Evolutionary conservation across 202 grass and related monocot species (phyloP).

Genomic region (Carex sylvatica): DNA sequence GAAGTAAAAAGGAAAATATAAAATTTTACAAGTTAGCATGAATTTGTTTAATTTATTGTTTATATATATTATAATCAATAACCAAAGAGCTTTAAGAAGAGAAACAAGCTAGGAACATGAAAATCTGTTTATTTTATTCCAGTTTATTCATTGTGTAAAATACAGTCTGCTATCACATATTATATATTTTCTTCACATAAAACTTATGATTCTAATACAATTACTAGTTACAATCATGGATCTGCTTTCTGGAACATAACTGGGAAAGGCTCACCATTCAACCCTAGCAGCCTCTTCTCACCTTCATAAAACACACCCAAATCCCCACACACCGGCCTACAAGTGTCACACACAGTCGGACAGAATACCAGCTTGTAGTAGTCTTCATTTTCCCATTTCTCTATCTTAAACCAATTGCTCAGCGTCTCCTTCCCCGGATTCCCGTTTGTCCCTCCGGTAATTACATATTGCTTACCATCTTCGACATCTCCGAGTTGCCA

Average conservation of each 20-base stretch:
- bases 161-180: not conserved
- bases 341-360: constrained; percentile 7
- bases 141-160: not conserved
- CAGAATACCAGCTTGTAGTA: constrained; percentile 60
- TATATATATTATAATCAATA: too few species aligned
- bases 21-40: too few species aligned
- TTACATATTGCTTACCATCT: constrained; percentile 22
- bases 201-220: not conserved
- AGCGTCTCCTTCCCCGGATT: constrained; percentile 27
- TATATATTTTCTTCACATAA: not conserved
- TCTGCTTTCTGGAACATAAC: constrained; percentile 53
- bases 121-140: too few species aligned
- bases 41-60: too few species aligned
- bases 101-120: too few species aligned
- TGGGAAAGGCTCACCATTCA: constrained; percentile 29
- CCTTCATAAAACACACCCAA: constrained; percentile 39
- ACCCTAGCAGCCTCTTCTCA: constrained; percentile 33
- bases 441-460: constrained; percentile 19
- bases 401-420: constrained; percentile 64
- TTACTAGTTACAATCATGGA: not conserved
- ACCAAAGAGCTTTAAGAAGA: too few species aligned
- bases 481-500: constrained; percentile 40
- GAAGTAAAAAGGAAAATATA: too few species aligned
- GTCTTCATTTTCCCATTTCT: constrained; percentile 28
- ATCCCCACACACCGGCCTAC: constrained; percentile 45